These are phyloP conservation scores for Cercospora citrullina DNA, from an alignment of 2,329 filamentous ascomycete genomes.

Conservation along the genomic window DNA sequence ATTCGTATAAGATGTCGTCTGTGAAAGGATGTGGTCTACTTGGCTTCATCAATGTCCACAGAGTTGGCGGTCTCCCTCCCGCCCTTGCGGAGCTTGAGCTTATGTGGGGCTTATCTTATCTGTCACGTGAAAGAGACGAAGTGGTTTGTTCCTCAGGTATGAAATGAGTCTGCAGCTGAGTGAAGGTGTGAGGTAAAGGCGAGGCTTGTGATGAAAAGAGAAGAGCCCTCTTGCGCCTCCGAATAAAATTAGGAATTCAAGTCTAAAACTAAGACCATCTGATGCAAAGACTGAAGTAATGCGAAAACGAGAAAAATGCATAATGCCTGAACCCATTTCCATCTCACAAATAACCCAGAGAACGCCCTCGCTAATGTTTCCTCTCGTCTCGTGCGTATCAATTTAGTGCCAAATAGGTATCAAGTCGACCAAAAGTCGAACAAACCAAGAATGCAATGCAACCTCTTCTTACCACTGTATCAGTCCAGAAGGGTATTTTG, in stretches of 20 bases:
- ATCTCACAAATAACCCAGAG: not conserved
- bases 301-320: not conserved
- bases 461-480: not conserved
- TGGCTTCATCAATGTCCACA: not conserved
- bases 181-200: too few species aligned
- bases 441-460: not conserved
- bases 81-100: not conserved
- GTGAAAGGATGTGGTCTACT: not conserved
- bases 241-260: too few species aligned
- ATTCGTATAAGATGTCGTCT: not conserved
- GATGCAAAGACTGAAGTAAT: not conserved
- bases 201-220: too few species aligned
- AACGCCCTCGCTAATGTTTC: constrained; percentile 5
- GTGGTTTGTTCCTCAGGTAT: too few species aligned
- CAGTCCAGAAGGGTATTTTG: not conserved
- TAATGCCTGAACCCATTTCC: not conserved
- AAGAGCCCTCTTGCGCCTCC: too few species aligned
- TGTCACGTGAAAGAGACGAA: not conserved
- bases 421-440: not conserved
- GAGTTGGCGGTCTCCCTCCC: not conserved
- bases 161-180: too few species aligned
- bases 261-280: not conserved
- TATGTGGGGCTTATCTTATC: not conserved
- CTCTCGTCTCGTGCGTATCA: not conserved
- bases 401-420: not conserved